Conservation (phyloP, 169 alveolate genomes). For the Cryptosporidium sp. region DNA sequence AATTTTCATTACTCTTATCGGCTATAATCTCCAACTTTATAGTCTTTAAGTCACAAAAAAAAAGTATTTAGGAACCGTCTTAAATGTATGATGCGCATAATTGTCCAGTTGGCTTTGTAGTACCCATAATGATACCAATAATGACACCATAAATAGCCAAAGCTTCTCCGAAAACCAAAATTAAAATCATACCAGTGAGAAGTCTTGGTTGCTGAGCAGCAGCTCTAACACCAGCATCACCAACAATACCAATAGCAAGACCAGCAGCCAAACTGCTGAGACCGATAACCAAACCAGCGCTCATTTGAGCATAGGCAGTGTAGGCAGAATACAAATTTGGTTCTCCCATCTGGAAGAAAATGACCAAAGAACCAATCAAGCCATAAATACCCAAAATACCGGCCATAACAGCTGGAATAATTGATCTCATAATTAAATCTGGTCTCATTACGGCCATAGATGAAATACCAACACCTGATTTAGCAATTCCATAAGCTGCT, state of each 20-base stretch:
- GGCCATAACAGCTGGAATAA: constrained; percentile 99
- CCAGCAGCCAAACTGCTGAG: constrained; percentile 97
- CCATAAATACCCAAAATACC: constrained; percentile 99
- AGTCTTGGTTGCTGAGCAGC: constrained; percentile 98
- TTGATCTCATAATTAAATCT: constrained; percentile 98
- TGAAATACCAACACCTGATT: constrained; percentile 98
- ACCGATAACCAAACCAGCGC: constrained; percentile 97
- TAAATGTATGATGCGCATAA: constrained; percentile 69
- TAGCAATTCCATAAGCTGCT: constrained; percentile 98
- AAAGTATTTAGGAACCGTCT: background rate
- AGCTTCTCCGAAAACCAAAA: constrained; percentile 99
- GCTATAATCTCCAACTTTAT: background rate
- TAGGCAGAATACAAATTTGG: constrained; percentile 87
- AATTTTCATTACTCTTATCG: background rate
- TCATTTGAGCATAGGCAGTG: constrained; percentile 95
- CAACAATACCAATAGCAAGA: constrained; percentile 98
- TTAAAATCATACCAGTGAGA: constrained; percentile 98
- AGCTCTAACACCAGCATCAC: constrained; percentile 99
- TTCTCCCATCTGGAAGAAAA: constrained; percentile 81
- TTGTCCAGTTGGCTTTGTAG: constrained; percentile 71
- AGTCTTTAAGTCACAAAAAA: background rate
- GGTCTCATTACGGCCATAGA: constrained; percentile 99
- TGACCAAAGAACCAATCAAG: constrained; percentile 92
- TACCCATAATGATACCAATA: constrained; percentile 78
- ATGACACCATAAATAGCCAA: constrained; percentile 96